A percentile compares a stretch with the other conserved stretches of the same genome.
Evolutionary conservation across 1,139 yeast species (phyloP).

Genomic region (Saccharomyces hybrid): DNA sequence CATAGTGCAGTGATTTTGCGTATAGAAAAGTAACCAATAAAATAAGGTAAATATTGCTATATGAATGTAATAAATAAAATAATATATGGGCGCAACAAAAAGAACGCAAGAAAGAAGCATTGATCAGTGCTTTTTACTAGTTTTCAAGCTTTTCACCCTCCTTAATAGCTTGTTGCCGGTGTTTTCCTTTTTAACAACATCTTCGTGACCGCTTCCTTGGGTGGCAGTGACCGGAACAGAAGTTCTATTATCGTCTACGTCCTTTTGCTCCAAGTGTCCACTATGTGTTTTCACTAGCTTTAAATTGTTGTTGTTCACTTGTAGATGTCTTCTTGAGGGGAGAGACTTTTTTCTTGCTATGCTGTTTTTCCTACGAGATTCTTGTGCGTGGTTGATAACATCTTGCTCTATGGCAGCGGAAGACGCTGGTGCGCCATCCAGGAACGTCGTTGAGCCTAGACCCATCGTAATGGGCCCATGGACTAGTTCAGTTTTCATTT

Average conservation of each 20-base stretch:
- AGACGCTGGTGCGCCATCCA: slow-evolving; percentile 93
- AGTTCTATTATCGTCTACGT: slow-evolving; percentile 4
- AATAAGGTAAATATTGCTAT: not conserved
- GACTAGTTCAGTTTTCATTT: slow-evolving; percentile 54
- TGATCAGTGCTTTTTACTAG: slow-evolving; percentile 33
- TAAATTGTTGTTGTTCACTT: slow-evolving; percentile 32
- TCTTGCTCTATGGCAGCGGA: slow-evolving; percentile 35
- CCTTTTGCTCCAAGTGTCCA: not conserved
- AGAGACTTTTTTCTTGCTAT: slow-evolving; percentile 62
- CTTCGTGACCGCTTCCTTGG: slow-evolving; percentile 5
- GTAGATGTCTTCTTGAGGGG: slow-evolving; percentile 36
- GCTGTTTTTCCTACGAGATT: slow-evolving; percentile 29
- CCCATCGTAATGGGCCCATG: slow-evolving; percentile 78
- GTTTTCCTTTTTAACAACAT: slow-evolving; percentile 18
- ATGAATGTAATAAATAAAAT: not conserved
- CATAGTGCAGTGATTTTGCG: not conserved
- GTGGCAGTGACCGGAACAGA: not conserved
- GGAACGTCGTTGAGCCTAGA: slow-evolving; percentile 73
- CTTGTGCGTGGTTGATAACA: slow-evolving; percentile 8
- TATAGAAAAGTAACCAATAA: not conserved
- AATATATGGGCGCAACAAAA: not conserved
- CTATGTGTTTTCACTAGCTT: slow-evolving; percentile 1
- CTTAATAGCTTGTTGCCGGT: slow-evolving; percentile 46
- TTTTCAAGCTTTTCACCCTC: slow-evolving; percentile 75
- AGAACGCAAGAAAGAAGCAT: not conserved